phyloP scores from a whole-genome alignment of 2,329 filamentous ascomycete species.

The Rhexocercosporidium sp. region DNA sequence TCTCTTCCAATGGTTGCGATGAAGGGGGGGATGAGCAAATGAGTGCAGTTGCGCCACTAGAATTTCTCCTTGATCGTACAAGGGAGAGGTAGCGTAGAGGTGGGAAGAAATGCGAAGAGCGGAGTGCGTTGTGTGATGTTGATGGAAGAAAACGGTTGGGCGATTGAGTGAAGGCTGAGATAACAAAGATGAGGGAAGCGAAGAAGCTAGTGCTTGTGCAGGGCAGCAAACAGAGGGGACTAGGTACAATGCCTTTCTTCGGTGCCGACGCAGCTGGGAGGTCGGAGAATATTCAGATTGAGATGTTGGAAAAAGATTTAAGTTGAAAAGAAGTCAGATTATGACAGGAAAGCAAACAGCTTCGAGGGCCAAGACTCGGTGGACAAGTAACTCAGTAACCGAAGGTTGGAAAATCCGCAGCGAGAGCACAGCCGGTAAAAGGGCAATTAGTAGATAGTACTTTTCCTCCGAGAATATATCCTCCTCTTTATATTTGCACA shows the following conservation, averaged over 20 bases:
- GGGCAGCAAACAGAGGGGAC: background rate
- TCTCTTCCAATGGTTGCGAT: too few relatives aligned
- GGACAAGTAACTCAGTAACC: background rate
- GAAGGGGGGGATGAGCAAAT: too few relatives aligned
- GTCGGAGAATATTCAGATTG: background rate
- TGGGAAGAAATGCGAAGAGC: too few relatives aligned
- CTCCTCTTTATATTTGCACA: conserved; percentile 27
- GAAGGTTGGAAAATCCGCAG: background rate
- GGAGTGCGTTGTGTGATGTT: too few relatives aligned
- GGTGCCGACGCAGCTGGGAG: background rate
- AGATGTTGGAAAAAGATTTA: background rate
- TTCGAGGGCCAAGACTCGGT: background rate
- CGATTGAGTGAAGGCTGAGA: too few relatives aligned
- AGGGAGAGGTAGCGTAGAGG: too few relatives aligned
- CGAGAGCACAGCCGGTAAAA: background rate
- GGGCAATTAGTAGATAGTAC: background rate
- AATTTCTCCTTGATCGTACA: too few relatives aligned
- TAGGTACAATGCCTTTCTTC: background rate
- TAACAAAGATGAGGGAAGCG: background rate
- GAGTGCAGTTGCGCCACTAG: too few relatives aligned
- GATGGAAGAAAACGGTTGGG: too few relatives aligned
- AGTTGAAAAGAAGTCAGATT: background rate
- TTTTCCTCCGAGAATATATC: conserved; percentile 3
- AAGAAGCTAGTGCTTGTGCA: background rate
- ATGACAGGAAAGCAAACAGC: conserved; percentile 7